Evolutionary conservation across 495 filamentous ascomycete genomes (phyloP).

Genomic region (Aspergillus campestris): DNA sequence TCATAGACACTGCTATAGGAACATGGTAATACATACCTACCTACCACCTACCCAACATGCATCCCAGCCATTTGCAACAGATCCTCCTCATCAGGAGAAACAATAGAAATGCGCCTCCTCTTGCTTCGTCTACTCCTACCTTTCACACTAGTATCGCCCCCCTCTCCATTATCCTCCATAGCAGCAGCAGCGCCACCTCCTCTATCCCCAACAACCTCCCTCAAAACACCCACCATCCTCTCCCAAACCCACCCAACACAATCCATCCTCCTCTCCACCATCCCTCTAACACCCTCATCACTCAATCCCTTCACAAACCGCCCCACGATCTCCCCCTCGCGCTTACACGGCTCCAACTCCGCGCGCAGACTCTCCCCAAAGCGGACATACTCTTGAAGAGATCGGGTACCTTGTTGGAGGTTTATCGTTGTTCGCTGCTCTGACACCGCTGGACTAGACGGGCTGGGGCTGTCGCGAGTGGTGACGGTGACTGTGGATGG

Average conservation of each 20-base stretch:
- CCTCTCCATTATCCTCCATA: background rate
- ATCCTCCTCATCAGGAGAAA: slow-evolving; percentile 16
- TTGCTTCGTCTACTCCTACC: background rate
- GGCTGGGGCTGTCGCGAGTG: too few relatives aligned
- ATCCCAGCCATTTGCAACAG: background rate
- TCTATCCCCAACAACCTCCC: background rate
- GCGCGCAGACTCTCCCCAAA: slow-evolving; percentile 7
- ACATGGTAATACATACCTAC: too few relatives aligned
- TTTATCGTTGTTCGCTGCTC: too few relatives aligned
- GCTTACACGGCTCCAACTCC: background rate
- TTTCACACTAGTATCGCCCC: too few relatives aligned
- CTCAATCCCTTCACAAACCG: slow-evolving; percentile 22
- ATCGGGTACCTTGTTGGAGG: slow-evolving; percentile 5
- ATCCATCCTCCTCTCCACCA: slow-evolving; percentile 12
- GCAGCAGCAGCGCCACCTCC: background rate
- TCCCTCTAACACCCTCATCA: slow-evolving; percentile 1
- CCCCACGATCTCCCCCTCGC: slow-evolving; percentile 14
- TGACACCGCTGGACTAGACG: too few relatives aligned
- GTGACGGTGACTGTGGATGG: too few relatives aligned
- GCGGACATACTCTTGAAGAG: slow-evolving; percentile 16
- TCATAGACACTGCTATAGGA: too few relatives aligned
- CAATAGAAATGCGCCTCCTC: slow-evolving; percentile 15
- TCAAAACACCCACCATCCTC: slow-evolving; percentile 3
- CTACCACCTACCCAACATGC: too few relatives aligned
- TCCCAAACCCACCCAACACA: slow-evolving; percentile 19